A percentile compares a stretch with the other conserved stretches of the same genome.
Evolutionary conservation across 2,329 filamentous ascomycete genomes (phyloP).

Genomic region (Claviceps sp.): DNA sequence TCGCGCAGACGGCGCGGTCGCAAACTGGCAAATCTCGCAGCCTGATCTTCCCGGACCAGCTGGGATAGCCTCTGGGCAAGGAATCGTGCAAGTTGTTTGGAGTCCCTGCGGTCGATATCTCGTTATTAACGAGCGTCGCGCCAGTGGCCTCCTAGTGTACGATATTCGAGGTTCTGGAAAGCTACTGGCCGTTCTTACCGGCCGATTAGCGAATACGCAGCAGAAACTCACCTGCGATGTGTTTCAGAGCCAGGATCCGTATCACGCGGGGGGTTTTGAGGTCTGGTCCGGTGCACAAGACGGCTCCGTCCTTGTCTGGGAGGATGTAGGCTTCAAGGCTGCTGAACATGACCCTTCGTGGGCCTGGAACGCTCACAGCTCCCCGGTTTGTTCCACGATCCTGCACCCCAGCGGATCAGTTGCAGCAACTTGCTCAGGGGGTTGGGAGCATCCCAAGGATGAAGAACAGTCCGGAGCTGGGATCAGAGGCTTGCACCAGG

Average conservation of each 20-base stretch:
- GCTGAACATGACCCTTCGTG: conserved; percentile 33
- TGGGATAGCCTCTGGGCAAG: conserved; percentile 41
- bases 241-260: conserved; percentile 27
- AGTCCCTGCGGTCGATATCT: conserved; percentile 51
- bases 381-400: conserved; percentile 34
- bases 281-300: conserved; percentile 46
- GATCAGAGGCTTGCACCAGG: not conserved
- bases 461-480: not conserved
- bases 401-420: conserved; percentile 43
- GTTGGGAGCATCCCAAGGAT: conserved; percentile 26
- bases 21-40: conserved; percentile 46
- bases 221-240: conserved; percentile 44
- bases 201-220: conserved; percentile 36
- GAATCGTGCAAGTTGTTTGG: conserved; percentile 48
- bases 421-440: conserved; percentile 41
- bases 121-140: conserved; percentile 46
- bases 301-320: conserved; percentile 45
- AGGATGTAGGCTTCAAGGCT: conserved; percentile 34
- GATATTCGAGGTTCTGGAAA: conserved; percentile 46
- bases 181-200: conserved; percentile 40
- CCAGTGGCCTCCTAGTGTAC: conserved; percentile 43
- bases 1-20: conserved; percentile 37
- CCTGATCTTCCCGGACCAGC: conserved; percentile 28
- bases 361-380: conserved; percentile 34
- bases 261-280: conserved; percentile 34